phyloP scores from a whole-genome alignment of 2,329 filamentous ascomycete genomes.

The Penicillium sp. region DNA sequence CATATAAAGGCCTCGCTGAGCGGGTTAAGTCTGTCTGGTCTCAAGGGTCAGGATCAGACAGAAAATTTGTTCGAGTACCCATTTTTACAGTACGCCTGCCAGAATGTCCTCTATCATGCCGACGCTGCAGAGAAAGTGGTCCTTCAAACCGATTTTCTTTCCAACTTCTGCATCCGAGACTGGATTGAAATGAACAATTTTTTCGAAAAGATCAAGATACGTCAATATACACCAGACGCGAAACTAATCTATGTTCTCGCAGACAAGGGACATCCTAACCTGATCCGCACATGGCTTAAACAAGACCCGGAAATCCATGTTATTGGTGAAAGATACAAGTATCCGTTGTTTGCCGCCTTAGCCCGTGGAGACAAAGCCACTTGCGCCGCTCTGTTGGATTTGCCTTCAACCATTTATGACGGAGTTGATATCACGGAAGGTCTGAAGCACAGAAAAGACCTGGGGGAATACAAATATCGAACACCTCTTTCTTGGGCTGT shows the following conservation, averaged over 20 bases:
- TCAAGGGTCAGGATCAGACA: neutral
- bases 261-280: conserved; percentile 10
- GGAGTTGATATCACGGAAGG: conserved; percentile 11
- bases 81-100: conserved; percentile 43
- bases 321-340: conserved; percentile 7
- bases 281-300: conserved; percentile 5
- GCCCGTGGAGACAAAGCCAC: conserved; percentile 8
- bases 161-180: conserved; percentile 23
- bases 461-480: conserved; percentile 1
- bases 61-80: too few species aligned
- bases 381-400: conserved; percentile 9
- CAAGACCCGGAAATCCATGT: conserved; percentile 4
- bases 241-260: conserved; percentile 19
- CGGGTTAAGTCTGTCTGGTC: too few species aligned
- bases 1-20: neutral
- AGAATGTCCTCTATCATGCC: conserved; percentile 31
- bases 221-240: conserved; percentile 17
- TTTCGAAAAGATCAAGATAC: conserved; percentile 32
- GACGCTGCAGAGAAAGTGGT: conserved; percentile 19
- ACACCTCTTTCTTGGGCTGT: conserved; percentile 18
- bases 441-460: conserved; percentile 5
- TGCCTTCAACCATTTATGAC: conserved; percentile 1
- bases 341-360: conserved; percentile 20
- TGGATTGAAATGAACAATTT: conserved; percentile 38
- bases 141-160: conserved; percentile 24